Base-by-base conservation (phyloP, 2,329 filamentous ascomycete species). In the Ambrosiella xylebori region DNA sequence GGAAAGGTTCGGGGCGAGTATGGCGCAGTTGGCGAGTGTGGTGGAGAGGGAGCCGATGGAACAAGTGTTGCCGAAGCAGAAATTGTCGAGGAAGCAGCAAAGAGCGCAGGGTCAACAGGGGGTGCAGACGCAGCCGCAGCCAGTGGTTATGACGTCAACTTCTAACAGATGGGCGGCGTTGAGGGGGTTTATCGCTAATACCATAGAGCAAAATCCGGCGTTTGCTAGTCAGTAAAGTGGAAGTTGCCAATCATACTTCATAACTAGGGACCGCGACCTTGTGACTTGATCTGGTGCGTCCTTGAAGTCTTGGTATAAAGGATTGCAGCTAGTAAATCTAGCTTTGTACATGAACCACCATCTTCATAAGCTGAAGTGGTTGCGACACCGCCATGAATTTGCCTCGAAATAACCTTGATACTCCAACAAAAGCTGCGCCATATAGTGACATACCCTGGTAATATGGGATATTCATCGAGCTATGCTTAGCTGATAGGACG, bases 181-280 rank as follows among this genome's bases (percentile, higher is more conserved):
- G 69, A 80, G 90, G 64, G 82, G 76, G 8, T 94, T 91, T 66
- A 94, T 96, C 56, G 84, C 86, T 1, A 78, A 83, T 47, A 96
- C 88, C 0, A 88, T 95, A 82, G 88, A 95, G 71, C 85, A 88
- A 69, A 91, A 91, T 64, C 81, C 85, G 12, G 86, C 85, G 2
- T 95, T 95, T 64, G 59, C 61, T 17, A 63, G 59, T 17, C 66
- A 68, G 41, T 55, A 17, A 47, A 27, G 27, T 27, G 27, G 27
- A 27, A 27, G 27, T 27, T 27, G 27, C 27, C 27, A 27, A 27
- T 27, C 27, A 27, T 2, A 27, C 27, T 27, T 4, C 27, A 27
- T 27, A 27, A 27, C 27, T 3, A 27, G 27, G 27, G 27, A 27
- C 27, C 3, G 27, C 2, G 4, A 27, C 4, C 27, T 27, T 27